Evolutionary conservation across 2,329 filamentous ascomycete genomes (phyloP).

Genomic region (Drechslerella dactyloides): DNA sequence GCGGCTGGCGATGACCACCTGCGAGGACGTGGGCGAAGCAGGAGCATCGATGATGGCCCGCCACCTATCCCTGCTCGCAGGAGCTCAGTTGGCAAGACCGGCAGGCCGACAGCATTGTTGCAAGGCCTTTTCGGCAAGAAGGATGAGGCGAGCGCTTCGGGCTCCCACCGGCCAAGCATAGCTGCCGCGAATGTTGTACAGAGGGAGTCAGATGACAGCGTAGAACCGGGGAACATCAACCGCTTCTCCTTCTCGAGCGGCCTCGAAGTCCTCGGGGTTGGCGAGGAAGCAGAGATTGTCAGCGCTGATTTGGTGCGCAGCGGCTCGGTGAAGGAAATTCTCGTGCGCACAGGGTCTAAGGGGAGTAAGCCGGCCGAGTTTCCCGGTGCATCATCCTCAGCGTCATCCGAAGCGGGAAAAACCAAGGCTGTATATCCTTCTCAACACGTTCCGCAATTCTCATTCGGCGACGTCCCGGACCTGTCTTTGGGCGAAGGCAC

Average conservation of each 20-base stretch:
- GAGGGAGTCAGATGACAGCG: constrained; percentile 17
- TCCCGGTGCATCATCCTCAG: constrained; percentile 1
- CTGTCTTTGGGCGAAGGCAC: constrained; percentile 27
- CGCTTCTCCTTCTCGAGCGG: constrained; percentile 41
- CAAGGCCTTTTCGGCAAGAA: constrained; percentile 26
- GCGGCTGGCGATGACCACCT: constrained; percentile 22
- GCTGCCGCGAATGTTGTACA: constrained; percentile 12
- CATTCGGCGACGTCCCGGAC: constrained; percentile 37
- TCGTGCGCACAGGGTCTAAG: constrained; percentile 38
- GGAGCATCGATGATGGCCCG: constrained; percentile 46
- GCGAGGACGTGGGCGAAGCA: constrained; percentile 37
- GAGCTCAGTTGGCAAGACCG: constrained; percentile 45
- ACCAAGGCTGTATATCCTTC: constrained; percentile 24
- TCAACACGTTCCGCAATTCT: constrained; percentile 38
- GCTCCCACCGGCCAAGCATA: constrained; percentile 17
- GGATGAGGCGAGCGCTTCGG: constrained; percentile 6
- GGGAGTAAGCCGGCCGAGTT: constrained; percentile 25
- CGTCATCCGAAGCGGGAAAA: neutral
- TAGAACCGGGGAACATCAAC: constrained; percentile 1
- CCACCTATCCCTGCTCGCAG: constrained; percentile 44
- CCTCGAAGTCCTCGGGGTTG: constrained; percentile 26
- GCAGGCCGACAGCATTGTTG: constrained; percentile 19
- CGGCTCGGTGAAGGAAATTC: constrained; percentile 40
- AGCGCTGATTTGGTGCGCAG: constrained; percentile 31
- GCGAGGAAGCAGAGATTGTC: constrained; percentile 37